Conservation (phyloP, 805 yeast species). For the Ogataea trehalophila region DNA sequence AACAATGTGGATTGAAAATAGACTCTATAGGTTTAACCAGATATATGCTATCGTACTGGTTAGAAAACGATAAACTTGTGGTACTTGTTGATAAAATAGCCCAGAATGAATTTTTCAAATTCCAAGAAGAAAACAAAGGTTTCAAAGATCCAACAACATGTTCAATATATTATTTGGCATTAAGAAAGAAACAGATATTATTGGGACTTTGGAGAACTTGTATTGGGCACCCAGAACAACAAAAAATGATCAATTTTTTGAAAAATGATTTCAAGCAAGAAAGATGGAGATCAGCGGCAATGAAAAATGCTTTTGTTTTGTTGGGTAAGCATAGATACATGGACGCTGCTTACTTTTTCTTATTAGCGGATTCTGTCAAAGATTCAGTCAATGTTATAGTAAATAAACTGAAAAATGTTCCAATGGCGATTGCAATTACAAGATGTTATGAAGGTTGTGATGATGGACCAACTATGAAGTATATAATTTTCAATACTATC, state of each 20-base stretch:
- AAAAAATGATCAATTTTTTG: slow-evolving; percentile 74
- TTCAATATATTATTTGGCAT: slow-evolving; percentile 71
- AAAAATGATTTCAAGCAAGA: slow-evolving; percentile 67
- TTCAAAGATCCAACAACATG: slow-evolving; percentile 68
- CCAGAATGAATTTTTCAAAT: slow-evolving; percentile 52
- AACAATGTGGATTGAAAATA: slow-evolving; percentile 37
- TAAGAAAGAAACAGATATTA: slow-evolving; percentile 70
- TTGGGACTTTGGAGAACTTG: slow-evolving; percentile 81
- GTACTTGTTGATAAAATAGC: slow-evolving; percentile 66
- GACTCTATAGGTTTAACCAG: slow-evolving; percentile 58
- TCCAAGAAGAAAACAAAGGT: slow-evolving; percentile 36
- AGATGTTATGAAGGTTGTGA: slow-evolving; percentile 65
- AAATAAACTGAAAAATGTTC: slow-evolving; percentile 59
- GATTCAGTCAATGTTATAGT: slow-evolving; percentile 77
- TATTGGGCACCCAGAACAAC: slow-evolving; percentile 71
- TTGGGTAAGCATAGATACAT: slow-evolving; percentile 80
- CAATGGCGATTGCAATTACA: slow-evolving; percentile 76
- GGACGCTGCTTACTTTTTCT: slow-evolving; percentile 87
- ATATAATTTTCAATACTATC: slow-evolving; percentile 44
- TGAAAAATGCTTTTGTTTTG: slow-evolving; percentile 87
- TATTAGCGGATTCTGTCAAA: slow-evolving; percentile 66
- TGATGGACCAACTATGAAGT: slow-evolving; percentile 46
- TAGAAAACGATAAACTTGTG: slow-evolving; percentile 39
- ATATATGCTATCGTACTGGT: slow-evolving; percentile 73
- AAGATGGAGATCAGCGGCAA: slow-evolving; percentile 85